Conservation (phyloP, 257 asterid species). For the Buddleja alternifolia region DNA sequence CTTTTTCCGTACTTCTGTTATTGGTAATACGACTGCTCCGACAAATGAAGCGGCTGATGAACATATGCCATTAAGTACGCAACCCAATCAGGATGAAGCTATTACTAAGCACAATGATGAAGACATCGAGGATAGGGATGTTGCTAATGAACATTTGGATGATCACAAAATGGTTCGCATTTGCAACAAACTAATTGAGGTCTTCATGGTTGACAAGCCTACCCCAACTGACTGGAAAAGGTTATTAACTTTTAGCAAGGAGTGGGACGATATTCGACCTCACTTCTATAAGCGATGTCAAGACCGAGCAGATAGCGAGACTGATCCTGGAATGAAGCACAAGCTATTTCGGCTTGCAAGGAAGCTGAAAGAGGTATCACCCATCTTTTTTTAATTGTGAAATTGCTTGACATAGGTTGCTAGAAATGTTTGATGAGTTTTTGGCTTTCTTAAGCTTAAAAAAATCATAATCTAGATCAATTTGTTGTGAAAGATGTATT, state of each 20-base stretch:
- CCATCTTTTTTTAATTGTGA: not conserved
- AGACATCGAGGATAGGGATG: slow-evolving; percentile 31
- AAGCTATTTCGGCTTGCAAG: slow-evolving; percentile 75
- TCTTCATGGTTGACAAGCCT: slow-evolving; percentile 90
- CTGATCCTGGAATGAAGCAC: slow-evolving; percentile 81
- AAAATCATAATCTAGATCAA: not conserved
- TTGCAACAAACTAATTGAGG: slow-evolving; percentile 79
- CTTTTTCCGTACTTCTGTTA: slow-evolving; percentile 32
- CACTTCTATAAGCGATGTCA: slow-evolving; percentile 79
- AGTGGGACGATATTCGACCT: slow-evolving; percentile 80
- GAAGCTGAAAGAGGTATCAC: slow-evolving; percentile 82
- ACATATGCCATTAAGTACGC: slow-evolving; percentile 27
- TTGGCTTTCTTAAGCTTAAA: not conserved
- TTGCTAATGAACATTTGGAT: slow-evolving; percentile 45
- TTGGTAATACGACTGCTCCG: slow-evolving; percentile 47
- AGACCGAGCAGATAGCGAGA: slow-evolving; percentile 67
- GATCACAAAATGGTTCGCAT: slow-evolving; percentile 65
- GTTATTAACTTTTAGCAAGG: slow-evolving; percentile 77
- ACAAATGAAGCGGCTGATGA: slow-evolving; percentile 41
- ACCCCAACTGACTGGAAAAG: slow-evolving; percentile 89
- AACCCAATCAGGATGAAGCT: slow-evolving; percentile 32
- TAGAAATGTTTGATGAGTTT: slow-evolving; percentile 5
- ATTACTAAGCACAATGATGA: slow-evolving; percentile 21
- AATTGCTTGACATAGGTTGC: slow-evolving; percentile 20
- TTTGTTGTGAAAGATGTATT: not conserved